A percentile compares a stretch with the other conserved stretches of the same genome.
These are phyloP conservation scores for Solanum chacoense DNA, from an alignment of 305 asterid species.

Conservation along the genomic window DNA sequence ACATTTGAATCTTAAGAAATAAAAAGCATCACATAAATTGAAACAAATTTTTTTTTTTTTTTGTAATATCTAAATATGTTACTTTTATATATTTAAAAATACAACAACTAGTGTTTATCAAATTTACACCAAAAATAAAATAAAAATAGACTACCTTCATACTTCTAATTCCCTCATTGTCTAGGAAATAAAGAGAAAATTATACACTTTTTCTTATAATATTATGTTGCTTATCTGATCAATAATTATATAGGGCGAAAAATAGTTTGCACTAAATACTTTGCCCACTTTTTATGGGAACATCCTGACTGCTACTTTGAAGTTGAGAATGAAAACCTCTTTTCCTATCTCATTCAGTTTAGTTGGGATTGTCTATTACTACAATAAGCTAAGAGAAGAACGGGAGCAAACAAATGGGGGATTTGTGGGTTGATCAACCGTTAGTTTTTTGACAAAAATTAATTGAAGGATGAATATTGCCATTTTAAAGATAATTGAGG, in stretches of 20 bases:
- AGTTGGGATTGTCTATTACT: not conserved
- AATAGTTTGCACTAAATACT: too few relatives aligned
- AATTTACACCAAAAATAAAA: too few relatives aligned
- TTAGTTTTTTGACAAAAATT: too few relatives aligned
- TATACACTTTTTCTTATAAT: not conserved
- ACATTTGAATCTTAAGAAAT: not conserved
- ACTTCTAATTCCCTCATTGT: not conserved
- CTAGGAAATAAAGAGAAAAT: not conserved
- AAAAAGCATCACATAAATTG: not conserved
- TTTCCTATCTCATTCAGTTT: not conserved
- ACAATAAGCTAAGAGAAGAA: not conserved
- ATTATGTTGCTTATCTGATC: not conserved
- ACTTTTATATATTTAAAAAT: too few relatives aligned
- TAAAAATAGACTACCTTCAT: too few relatives aligned
- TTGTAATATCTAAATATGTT: too few relatives aligned
- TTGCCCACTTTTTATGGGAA: not conserved
- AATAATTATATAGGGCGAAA: too few relatives aligned
- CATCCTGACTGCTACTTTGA: not conserved
- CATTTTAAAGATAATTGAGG: not conserved
- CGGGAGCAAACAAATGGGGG: not conserved
- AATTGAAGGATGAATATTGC: not conserved
- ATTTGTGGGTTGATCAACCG: not conserved
- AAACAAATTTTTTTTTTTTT: too few relatives aligned
- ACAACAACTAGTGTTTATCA: not conserved
- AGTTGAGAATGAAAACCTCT: not conserved